These are phyloP conservation scores for Podospora pseudoanserina DNA, from an alignment of 495 filamentous ascomycete species.

Conservation along the genomic window DNA sequence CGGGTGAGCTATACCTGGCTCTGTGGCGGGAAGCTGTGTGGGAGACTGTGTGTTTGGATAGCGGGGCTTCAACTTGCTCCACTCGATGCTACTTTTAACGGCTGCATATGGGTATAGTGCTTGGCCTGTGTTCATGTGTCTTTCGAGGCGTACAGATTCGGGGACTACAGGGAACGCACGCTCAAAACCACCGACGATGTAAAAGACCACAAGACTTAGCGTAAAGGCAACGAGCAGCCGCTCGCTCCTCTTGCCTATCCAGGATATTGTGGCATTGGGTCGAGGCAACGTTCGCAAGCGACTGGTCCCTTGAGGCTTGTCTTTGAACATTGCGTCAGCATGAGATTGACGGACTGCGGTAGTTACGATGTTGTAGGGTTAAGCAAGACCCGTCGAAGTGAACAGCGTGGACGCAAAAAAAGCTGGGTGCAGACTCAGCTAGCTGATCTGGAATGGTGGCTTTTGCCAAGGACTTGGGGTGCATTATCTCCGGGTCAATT, in stretches of 20 bases:
- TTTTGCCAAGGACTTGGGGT: background rate
- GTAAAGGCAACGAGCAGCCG: background rate
- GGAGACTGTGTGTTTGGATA: constrained; percentile 54
- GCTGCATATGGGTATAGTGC: background rate
- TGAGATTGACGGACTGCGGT: background rate
- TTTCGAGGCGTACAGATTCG: constrained; percentile 11
- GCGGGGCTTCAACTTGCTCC: constrained; percentile 55
- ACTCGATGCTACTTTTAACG: constrained; percentile 43
- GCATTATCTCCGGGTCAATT: background rate
- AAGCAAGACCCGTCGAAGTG: background rate
- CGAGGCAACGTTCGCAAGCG: background rate
- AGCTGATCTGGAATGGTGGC: background rate
- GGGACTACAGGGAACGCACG: background rate
- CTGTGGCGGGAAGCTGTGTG: constrained; percentile 54
- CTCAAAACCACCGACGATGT: background rate
- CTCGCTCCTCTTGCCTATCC: background rate
- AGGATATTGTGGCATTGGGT: background rate
- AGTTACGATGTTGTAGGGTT: background rate
- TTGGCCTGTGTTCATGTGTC: constrained; percentile 19
- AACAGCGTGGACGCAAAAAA: background rate
- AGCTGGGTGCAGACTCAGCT: background rate
- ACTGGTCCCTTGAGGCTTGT: background rate
- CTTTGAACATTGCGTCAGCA: background rate
- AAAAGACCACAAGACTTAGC: background rate
- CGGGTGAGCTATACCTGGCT: constrained; percentile 49